Evolutionary conservation across 352 stramenopile species (phyloP), one percentile per base, ranked within the genome.

Genomic region (Discostella stelligera): DNA sequence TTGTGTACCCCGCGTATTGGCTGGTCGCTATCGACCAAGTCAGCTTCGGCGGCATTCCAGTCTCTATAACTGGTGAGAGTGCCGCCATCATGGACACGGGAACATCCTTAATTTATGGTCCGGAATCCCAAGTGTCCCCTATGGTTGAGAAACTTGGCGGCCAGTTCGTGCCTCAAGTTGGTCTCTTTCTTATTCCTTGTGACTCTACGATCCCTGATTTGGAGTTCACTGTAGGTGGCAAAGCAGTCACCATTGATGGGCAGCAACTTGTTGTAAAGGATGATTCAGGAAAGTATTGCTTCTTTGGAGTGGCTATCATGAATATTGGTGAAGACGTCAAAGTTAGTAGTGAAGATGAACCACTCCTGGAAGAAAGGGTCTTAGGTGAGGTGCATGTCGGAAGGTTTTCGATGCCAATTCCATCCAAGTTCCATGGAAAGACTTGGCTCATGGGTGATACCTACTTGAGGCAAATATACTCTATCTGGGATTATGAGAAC

Each of bases 181-280:
- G 94, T 64, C 89, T 98, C 79, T 98, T 98, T 80, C 89, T 96
- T 7, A 95, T 99, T 76, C 94, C 96, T 84, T 99, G 96, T 83
- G 81, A 89, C 25, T 88, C 85, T 16, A 71, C 88, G 0, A 67
- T 93, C 44, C 96, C 96, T 0, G 94, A 98, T 77, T 95, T 99
- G 75, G 91, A 92, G n/a, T 98, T 98, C 61, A 94, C 89, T 56
- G 89, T 99, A 70, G 94, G 90, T 48, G 95, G 95, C 58, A 94
- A 94, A 56, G 88, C 89, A 46, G 98, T 97, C 77, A 94, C 89
- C 59, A 90, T 99, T 52, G 91, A 90, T 18, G 94, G 96, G 75
- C 78, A 94, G 20, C 91, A 98, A 60, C 97, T 98, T 79, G 90
- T 97, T 8, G 91, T 98, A 70, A 92, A 98, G 81, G 84, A 77